Percentiles rank a stretch among this genome's conserved stretches.
These are phyloP conservation scores for Fragaria iinumae DNA, from an alignment of 306 rosid species.

Conservation along the genomic window DNA sequence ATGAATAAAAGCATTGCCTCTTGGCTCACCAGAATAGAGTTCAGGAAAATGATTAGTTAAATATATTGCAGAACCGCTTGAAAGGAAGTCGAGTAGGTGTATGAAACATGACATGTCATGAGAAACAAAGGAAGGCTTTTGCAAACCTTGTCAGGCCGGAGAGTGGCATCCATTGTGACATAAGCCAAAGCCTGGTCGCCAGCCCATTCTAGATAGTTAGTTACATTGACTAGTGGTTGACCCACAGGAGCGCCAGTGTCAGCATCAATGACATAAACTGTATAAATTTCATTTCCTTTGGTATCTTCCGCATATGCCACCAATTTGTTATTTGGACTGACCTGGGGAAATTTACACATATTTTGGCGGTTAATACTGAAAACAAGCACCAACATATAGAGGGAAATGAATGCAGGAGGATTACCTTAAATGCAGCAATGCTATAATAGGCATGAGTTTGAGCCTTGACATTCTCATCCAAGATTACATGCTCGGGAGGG, in stretches of 20 bases:
- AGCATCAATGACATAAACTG: constrained; percentile 64
- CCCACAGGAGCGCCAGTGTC: constrained; percentile 64
- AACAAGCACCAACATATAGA: not conserved
- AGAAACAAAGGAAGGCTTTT: not conserved
- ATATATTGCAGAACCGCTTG: not conserved
- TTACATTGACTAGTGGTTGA: constrained; percentile 52
- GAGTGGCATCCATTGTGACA: constrained; percentile 77
- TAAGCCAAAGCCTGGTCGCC: constrained; percentile 67
- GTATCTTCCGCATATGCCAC: constrained; percentile 94
- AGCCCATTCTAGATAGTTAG: constrained; percentile 70
- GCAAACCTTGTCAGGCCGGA: constrained; percentile 83
- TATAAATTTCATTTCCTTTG: constrained; percentile 89
- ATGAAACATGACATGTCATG: not conserved
- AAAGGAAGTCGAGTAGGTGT: not conserved
- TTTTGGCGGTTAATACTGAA: not conserved
- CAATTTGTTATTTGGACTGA: constrained; percentile 74
- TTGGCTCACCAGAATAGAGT: not conserved
- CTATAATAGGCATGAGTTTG: constrained; percentile 53
- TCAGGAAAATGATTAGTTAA: not conserved
- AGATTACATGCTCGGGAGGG: constrained; percentile 71
- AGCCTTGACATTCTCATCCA: constrained; percentile 85
- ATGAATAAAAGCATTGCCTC: not conserved
- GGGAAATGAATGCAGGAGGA: not conserved
- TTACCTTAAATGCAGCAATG: constrained; percentile 57
- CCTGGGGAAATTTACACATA: constrained; percentile 34